Evolutionary conservation across 495 filamentous ascomycete genomes (phyloP).

Genomic region (Cenococcum geophilum): DNA sequence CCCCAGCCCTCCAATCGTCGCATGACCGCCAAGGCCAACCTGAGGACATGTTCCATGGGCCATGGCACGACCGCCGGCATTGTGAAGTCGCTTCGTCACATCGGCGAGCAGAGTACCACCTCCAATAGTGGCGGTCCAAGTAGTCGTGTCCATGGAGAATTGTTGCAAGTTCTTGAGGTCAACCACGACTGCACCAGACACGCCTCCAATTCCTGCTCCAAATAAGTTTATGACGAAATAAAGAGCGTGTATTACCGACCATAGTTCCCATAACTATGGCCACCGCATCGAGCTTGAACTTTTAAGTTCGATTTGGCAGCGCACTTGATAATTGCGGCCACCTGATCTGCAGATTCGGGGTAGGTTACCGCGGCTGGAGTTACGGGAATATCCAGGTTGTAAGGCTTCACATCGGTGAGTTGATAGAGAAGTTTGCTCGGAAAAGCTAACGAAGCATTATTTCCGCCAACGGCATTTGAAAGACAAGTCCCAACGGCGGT

Average conservation of each 20-base stretch:
- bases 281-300: constrained; percentile 30
- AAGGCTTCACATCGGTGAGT: constrained; percentile 28
- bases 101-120: constrained; percentile 31
- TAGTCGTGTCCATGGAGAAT: constrained; percentile 35
- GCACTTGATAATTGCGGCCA: constrained; percentile 31
- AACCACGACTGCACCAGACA: constrained; percentile 37
- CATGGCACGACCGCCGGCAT: constrained; percentile 31
- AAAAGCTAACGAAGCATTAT: constrained; percentile 18
- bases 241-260: constrained; percentile 7
- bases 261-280: constrained; percentile 33
- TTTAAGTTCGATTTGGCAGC: constrained; percentile 25
- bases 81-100: constrained; percentile 29
- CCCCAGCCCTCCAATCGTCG: constrained; percentile 48
- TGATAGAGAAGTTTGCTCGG: constrained; percentile 18
- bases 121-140: constrained; percentile 30
- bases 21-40: constrained; percentile 33
- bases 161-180: constrained; percentile 46
- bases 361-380: constrained; percentile 29
- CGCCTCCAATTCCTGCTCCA: not conserved
- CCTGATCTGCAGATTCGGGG: constrained; percentile 26
- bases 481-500: constrained; percentile 23
- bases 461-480: constrained; percentile 21
- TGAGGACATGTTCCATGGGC: constrained; percentile 34
- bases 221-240: not conserved
- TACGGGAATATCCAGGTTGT: constrained; percentile 29